Conservation (phyloP, 2,329 filamentous ascomycete species). For the Thermothelomyces thermophilus region DNA sequence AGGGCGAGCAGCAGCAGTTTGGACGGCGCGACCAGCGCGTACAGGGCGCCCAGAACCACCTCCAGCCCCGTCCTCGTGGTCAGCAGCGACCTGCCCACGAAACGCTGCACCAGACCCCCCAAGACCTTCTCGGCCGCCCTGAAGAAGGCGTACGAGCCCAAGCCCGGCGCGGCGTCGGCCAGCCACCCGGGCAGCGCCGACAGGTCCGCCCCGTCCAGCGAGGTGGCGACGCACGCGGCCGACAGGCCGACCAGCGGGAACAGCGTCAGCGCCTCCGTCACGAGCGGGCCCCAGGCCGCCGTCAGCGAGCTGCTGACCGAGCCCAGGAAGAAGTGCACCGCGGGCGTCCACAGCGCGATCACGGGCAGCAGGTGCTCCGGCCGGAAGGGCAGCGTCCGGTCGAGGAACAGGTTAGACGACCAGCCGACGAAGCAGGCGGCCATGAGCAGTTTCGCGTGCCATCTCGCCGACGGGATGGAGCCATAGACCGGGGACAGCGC, state of each 20-base stretch:
- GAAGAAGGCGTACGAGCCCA: slow-evolving; percentile 61
- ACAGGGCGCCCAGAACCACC: slow-evolving; percentile 57
- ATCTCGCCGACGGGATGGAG: slow-evolving; percentile 66
- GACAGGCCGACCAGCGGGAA: slow-evolving; percentile 62
- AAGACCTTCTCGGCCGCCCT: slow-evolving; percentile 42
- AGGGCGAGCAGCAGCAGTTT: slow-evolving; percentile 59
- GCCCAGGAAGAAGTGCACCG: slow-evolving; percentile 66
- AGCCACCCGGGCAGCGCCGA: slow-evolving; percentile 49
- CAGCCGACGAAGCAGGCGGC: slow-evolving; percentile 65
- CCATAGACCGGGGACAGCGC: slow-evolving; percentile 84
- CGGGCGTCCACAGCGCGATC: slow-evolving; percentile 67
- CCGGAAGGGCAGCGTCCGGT: slow-evolving; percentile 42
- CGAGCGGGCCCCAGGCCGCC: slow-evolving; percentile 62
- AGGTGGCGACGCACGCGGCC: slow-evolving; percentile 55
- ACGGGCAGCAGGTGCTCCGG: slow-evolving; percentile 60
- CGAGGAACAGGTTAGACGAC: slow-evolving; percentile 56
- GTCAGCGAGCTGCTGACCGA: slow-evolving; percentile 59
- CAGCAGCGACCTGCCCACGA: slow-evolving; percentile 56
- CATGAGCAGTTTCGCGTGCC: slow-evolving; percentile 62
- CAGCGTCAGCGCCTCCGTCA: slow-evolving; percentile 68
- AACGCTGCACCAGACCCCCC: slow-evolving; percentile 35
- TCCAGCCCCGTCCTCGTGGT: slow-evolving; percentile 69
- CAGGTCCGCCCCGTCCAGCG: slow-evolving; percentile 56
- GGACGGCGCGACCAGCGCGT: slow-evolving; percentile 61
- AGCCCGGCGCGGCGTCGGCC: slow-evolving; percentile 57